Conservation (phyloP, 108 stramenopile genomes). For the Bacterosira constricta region DNA sequence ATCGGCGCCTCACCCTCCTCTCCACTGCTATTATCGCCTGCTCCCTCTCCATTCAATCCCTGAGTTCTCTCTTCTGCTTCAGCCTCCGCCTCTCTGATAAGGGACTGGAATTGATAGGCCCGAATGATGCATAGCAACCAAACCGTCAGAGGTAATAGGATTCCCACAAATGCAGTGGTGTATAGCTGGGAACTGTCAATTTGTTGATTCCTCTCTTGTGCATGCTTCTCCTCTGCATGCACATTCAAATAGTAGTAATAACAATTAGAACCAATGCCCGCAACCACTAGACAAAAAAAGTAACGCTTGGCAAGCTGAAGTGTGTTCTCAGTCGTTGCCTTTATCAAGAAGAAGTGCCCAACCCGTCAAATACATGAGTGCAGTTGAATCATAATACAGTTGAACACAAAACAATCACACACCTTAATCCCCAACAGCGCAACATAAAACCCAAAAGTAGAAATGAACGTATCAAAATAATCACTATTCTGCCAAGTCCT, state of each 20-base stretch:
- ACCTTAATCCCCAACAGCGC: slow-evolving; percentile 57
- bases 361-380: no score
- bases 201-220: slow-evolving; percentile 23
- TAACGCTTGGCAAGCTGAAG: slow-evolving; percentile 60
- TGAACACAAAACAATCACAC: no score
- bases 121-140: slow-evolving; percentile 77
- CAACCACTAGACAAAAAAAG: slow-evolving; percentile 53
- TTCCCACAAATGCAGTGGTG: slow-evolving; percentile 58
- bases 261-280: slow-evolving; percentile 62
- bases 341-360: no score
- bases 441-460: slow-evolving; percentile 72
- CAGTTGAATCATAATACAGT: no score
- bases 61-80: slow-evolving; percentile 67
- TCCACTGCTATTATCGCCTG: background rate
- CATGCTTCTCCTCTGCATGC: slow-evolving; percentile 20
- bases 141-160: slow-evolving; percentile 67
- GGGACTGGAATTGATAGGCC: slow-evolving; percentile 71
- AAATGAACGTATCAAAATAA: slow-evolving; percentile 67
- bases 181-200: slow-evolving; percentile 34
- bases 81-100: slow-evolving; percentile 74
- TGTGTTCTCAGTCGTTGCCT: slow-evolving; percentile 77
- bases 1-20: background rate
- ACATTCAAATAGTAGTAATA: slow-evolving; percentile 62
- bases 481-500: slow-evolving; percentile 65
- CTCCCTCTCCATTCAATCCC: slow-evolving; percentile 13